Base-by-base conservation (phyloP, 192 early-diverging fungal species). In the Backusella luteola region DNA sequence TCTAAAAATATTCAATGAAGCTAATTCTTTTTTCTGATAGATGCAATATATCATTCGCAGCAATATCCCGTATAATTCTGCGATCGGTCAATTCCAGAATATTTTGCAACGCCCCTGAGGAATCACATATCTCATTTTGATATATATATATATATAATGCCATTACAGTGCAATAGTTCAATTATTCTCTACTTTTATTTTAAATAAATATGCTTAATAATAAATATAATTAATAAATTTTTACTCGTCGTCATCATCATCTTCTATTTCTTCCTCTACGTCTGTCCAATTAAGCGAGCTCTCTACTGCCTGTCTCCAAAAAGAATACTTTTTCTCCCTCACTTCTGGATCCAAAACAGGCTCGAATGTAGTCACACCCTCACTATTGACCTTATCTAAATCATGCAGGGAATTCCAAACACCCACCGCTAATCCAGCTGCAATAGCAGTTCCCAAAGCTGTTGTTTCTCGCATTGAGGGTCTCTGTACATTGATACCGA, bases 391-490 rank as follows among this genome's bases (percentile, higher is more conserved):
- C 19, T 84, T 80, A 53, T 88, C 82, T 11, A 91, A 85, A 42
- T 88, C 79, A 79, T 73, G 73, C 67, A 88, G 79, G 79, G 78
- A 67, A 59, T 85, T 73, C 89, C 91, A 95, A 15, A 92, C 41
- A 29, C 79, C 79, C 4, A 77, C 76, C 15, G 79, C 79, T n/a
- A 77, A 73, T 26, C 92, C 96, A 49, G 96, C 95, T 12, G 95
- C 96, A 41, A 96, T 90, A 1, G 96, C 96, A 15, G 95, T 94
- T 46, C 96, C 96, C 42, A 97, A 84, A 1, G 96, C 96, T 23
- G 96, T 97, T 12, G 92, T 96, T 80, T 97, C 96, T 71, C 89
- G 87, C 94, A 96, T 97, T 44, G 83, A 82, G 0, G 96, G 96
- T 34, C 96, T 87, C 38, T 87, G 80, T 14, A 96, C 94, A 34